Evolutionary conservation across 148 eudicot species (phyloP).

Genomic region (Suaeda aralocaspica): DNA sequence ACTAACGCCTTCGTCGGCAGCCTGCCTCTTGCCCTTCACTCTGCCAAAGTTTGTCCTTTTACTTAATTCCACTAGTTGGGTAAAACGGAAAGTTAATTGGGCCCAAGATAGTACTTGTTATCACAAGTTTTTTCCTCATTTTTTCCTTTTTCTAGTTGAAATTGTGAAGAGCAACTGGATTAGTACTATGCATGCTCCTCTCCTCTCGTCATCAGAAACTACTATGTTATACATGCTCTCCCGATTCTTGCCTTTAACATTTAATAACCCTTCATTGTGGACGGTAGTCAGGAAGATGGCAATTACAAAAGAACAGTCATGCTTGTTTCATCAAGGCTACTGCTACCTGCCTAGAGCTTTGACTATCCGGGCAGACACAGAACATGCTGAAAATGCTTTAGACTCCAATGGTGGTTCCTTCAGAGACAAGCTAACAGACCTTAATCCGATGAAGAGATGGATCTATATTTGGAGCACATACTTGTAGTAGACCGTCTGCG

Average conservation of each 20-base stretch:
- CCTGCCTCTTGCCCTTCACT: too few species aligned
- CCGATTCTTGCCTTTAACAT: too few species aligned
- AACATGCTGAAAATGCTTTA: conserved; percentile 48
- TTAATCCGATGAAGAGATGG: conserved; percentile 70
- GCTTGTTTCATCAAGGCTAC: conserved; percentile 97
- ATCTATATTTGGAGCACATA: conserved; percentile 73
- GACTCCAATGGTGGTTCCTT: conserved; percentile 93
- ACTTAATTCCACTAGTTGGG: too few species aligned
- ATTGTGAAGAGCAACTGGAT: too few species aligned
- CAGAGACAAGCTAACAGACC: conserved; percentile 71
- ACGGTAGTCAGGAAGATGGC: conserved; percentile 60
- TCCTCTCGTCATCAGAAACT: not conserved
- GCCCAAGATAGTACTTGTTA: too few species aligned
- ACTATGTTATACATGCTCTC: not conserved
- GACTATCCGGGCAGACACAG: conserved; percentile 77
- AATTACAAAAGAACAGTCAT: conserved; percentile 89
- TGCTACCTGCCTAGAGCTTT: conserved; percentile 76
- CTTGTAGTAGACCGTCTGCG: conserved; percentile 89
- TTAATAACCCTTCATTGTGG: not conserved
- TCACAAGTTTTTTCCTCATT: not conserved
- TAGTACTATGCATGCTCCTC: too few species aligned
- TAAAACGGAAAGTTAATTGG: too few species aligned
- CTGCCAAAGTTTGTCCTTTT: too few species aligned
- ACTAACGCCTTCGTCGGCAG: too few species aligned
- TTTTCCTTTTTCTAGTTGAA: not conserved